Evolutionary conservation across 768 basidiomycete species (phyloP), one percentile per base, ranked within the genome.

Genomic region (Tricholoma matsutake): DNA sequence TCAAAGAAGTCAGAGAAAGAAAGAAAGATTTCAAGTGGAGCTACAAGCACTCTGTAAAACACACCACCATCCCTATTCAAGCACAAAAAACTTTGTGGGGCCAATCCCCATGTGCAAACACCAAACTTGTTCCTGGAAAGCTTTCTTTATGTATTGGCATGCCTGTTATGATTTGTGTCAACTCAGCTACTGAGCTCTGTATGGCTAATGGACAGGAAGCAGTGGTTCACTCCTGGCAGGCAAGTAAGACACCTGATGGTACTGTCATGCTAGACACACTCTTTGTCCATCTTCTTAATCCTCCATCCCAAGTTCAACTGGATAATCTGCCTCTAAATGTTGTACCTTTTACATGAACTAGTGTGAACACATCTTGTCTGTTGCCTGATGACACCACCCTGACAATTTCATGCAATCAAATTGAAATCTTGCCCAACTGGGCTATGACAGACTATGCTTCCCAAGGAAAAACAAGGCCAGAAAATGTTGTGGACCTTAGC

Each of bases 191-290:
- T 10, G 74, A 75, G 47, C 54, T 74, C 1, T 69, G 70, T 57
- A 74, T 76, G 1, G 74, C 74, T 2, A 72, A 71, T 41, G 73
- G 73, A 0, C 71, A 72, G 56, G 72, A 73, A 59, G 75, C 63
- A 0, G 37, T 54, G 52, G 74, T 76, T 2, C 59, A 63, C 59
- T 65, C 63, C 1, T 76, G 75, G 74, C 53, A 61, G 7, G 6
- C 57, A 2, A 9, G 25, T 2, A 20, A 13, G 4, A 57, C 57
- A 0, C n/a, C 53, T 13, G 22, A 39, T 13, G 57, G 60, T 1
- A 57, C 56, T 6, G 18, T n/a, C 7, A 25, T 64, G 0, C 45
- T 64, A 4, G 63, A 61, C 6, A 45, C 39, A 11, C 37, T 61
- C 2, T 64, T 61, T 53, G 53, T 61, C 9, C 6, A 13, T 2